Evolutionary conservation across 73 alveolate species (phyloP), one percentile per base, ranked within the genome.

Genomic region (Urostyla sp.): DNA sequence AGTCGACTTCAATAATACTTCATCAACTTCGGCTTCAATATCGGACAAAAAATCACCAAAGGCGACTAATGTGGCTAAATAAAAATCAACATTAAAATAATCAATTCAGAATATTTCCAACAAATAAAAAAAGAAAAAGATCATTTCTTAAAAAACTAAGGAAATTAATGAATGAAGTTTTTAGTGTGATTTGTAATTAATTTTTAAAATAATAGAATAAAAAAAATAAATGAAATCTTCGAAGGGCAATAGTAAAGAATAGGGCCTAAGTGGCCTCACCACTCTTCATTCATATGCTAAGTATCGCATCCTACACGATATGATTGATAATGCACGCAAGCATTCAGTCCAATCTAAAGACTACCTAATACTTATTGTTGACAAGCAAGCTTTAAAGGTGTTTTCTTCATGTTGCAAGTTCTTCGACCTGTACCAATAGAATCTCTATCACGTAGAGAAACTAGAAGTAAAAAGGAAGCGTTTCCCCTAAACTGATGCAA

Each of bases 401-500:
- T 75, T 83, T 28, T 37, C 75, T 18, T 80, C 83, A 38, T 54
- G 77, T 45, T 83, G 92, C 69, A 38, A 72, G 23, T 35, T 67
- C 45, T 83, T 49, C 52, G 92, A 83, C 44, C 56, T 83, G 54
- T 57, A 50, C 54, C n/a, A 28, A 21, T 40, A 34, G 27, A 83
- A 83, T 35, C 44, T 83, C 21, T 83, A 55, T 46, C 92, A 83
- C 37, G 32, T 83, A 28, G 92, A 83, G 31, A 83, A 50, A 60
- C 83, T 83, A 1, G 61, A 72, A 28, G 40, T 72, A 11, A 73
- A 55, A 48, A 53, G 92, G 28, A 83, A 83, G 44, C 30, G 66
- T 0, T 83, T 54, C 53, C 76, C 75, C 0, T 37, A 83, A 18
- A 66, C 92, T 3, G 92, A 84, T 61, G 92, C 88, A 0, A 31